A percentile compares a stretch with the other conserved stretches of the same genome.
Evolutionary conservation across 116 monocot genomes (phyloP).

Genomic region (Dioscorea cayenensis): DNA sequence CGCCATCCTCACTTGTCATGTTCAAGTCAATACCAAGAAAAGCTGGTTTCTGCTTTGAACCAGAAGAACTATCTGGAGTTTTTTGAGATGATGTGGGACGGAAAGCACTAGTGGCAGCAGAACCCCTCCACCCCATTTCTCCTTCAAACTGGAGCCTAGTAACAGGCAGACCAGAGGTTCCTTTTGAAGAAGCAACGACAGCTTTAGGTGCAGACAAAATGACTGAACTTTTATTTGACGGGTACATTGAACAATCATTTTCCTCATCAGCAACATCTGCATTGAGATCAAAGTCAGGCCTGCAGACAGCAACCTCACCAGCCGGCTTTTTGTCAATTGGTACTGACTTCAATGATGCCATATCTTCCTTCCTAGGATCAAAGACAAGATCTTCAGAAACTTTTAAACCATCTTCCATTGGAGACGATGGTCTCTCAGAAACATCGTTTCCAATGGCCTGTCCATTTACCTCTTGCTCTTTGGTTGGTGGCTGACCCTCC

Average conservation of each 20-base stretch:
- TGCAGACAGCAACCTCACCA: conserved; percentile 11
- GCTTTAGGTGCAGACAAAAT: conserved; percentile 43
- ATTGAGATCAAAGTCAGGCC: conserved; percentile 59
- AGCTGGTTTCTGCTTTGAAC: conserved; percentile 21
- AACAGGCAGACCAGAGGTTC: conserved; percentile 30
- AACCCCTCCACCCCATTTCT: conserved; percentile 70
- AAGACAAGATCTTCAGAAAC: conserved; percentile 8
- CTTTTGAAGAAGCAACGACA: conserved; percentile 60
- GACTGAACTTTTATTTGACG: conserved; percentile 5
- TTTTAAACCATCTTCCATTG: conserved; percentile 17
- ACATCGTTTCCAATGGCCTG: conserved; percentile 9
- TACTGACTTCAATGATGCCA: conserved; percentile 9
- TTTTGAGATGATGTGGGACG: conserved; percentile 58
- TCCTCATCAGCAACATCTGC: conserved; percentile 47
- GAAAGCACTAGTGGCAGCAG: conserved; percentile 88
- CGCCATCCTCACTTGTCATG: conserved; percentile 31
- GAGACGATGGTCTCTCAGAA: conserved; percentile 29
- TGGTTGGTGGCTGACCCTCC: conserved; percentile 7
- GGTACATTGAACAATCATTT: conserved; percentile 9
- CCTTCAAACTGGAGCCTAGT: conserved; percentile 47
- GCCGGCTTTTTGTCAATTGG: conserved; percentile 9
- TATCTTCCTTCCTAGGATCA: conserved; percentile 8
- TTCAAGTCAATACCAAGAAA: conserved; percentile 61
- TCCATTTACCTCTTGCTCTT: conserved; percentile 17
- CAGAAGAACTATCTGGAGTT: conserved; percentile 24